phyloP scores from a whole-genome alignment of 345 rosid species.

The Euphorbia lathyris region DNA sequence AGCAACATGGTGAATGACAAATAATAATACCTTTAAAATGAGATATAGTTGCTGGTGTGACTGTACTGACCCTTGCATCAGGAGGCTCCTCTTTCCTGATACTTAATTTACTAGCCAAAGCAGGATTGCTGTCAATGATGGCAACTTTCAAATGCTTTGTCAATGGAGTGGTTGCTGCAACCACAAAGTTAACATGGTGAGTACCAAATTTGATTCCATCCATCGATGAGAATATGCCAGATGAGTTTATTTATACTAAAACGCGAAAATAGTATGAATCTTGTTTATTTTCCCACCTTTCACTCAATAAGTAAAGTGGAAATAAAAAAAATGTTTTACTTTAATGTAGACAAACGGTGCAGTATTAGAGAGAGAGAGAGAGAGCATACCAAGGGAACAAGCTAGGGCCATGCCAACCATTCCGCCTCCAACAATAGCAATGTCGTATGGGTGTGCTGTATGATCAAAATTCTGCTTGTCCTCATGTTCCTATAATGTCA shows the following conservation, averaged over 20 bases:
- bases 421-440: conserved; percentile 95
- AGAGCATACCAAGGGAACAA: conserved; percentile 69
- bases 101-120: conserved; percentile 41
- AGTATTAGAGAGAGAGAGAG: not conserved
- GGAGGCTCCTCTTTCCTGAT: conserved; percentile 69
- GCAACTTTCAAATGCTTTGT: conserved; percentile 83
- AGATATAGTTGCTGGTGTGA: conserved; percentile 81
- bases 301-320: not conserved
- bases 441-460: conserved; percentile 50
- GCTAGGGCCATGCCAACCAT: conserved; percentile 98
- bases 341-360: not conserved
- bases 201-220: not conserved
- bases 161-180: conserved; percentile 74
- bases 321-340: not conserved
- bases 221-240: not conserved
- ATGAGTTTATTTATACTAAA: not conserved
- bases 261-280: not conserved
- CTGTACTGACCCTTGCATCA: conserved; percentile 92
- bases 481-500: conserved; percentile 31
- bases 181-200: not conserved
- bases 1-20: not conserved
- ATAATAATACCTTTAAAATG: conserved; percentile 64
- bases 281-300: not conserved
- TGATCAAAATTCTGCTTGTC: conserved; percentile 23
- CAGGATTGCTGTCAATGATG: conserved; percentile 81